These are phyloP conservation scores for Irpex sp. DNA, from an alignment of 1,284 basidiomycete species.

Conservation along the genomic window DNA sequence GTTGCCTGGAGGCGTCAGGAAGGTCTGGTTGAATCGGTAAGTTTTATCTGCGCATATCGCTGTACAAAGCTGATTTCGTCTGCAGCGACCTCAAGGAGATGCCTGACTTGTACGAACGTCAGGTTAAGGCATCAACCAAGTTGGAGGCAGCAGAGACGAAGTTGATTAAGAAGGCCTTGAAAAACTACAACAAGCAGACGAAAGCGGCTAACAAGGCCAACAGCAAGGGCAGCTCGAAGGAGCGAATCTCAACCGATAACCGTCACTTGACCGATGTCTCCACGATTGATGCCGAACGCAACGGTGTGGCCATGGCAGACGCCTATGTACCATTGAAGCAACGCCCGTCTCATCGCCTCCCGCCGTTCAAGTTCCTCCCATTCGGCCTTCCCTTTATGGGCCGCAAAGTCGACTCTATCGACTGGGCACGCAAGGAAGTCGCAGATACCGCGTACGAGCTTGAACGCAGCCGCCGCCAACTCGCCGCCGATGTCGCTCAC, in stretches of 20 bases:
- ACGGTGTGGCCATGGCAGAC: constrained; percentile 32
- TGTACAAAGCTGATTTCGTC: neutral
- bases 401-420: constrained; percentile 88
- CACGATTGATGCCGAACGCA: constrained; percentile 42
- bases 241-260: constrained; percentile 23
- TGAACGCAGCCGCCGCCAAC: constrained; percentile 40
- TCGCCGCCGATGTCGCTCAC: constrained; percentile 25
- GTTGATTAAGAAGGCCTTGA: constrained; percentile 72
- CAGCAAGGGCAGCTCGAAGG: constrained; percentile 22
- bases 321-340: constrained; percentile 61
- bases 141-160: constrained; percentile 84
- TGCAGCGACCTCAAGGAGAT: constrained; percentile 74
- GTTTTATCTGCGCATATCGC: neutral
- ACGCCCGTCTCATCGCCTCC: constrained; percentile 81
- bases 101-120: constrained; percentile 79
- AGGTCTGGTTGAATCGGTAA: constrained; percentile 80
- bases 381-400: constrained; percentile 64
- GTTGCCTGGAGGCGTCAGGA: constrained; percentile 81
- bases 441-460: constrained; percentile 47
- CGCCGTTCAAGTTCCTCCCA: constrained; percentile 45
- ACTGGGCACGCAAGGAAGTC: constrained; percentile 82
- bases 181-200: constrained; percentile 49
- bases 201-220: constrained; percentile 30
- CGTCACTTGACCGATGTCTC: constrained; percentile 43
- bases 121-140: constrained; percentile 69